phyloP scores from a whole-genome alignment of 164 flowering plant genomes.

The Dillenia suffruticosa region DNA sequence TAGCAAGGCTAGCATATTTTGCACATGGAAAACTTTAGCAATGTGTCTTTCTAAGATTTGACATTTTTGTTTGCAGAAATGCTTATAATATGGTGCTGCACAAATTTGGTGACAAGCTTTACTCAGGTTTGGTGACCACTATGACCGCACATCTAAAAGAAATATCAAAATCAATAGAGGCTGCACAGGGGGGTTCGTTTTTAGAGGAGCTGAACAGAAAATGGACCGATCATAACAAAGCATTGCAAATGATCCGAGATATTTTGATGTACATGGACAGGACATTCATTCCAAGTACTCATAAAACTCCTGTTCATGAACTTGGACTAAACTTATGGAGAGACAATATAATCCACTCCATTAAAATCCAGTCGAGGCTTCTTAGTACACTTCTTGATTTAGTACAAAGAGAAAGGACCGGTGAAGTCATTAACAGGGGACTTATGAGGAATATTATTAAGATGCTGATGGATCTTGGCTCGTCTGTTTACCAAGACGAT shows the following conservation, averaged over 20 bases:
- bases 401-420: neutral
- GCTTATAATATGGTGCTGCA: slow-evolving; percentile 98
- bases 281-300: slow-evolving; percentile 71
- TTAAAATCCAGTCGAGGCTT: slow-evolving; percentile 1
- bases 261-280: slow-evolving; percentile 99
- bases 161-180: slow-evolving; percentile 70
- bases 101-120: slow-evolving; percentile 88
- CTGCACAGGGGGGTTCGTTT: slow-evolving; percentile 73
- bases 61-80: slow-evolving; percentile 44
- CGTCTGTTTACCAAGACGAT: slow-evolving; percentile 54
- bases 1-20: too few species aligned
- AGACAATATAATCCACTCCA: slow-evolving; percentile 1
- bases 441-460: slow-evolving; percentile 52
- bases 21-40: neutral
- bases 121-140: slow-evolving; percentile 77
- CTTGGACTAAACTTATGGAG: slow-evolving; percentile 64
- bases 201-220: slow-evolving; percentile 83
- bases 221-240: slow-evolving; percentile 90
- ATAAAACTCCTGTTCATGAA: slow-evolving; percentile 82
- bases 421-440: slow-evolving; percentile 1
- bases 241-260: slow-evolving; percentile 83
- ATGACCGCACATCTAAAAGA: slow-evolving; percentile 78
- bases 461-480: slow-evolving; percentile 17
- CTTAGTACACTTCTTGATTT: neutral
- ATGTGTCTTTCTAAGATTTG: slow-evolving; percentile 8